Evolutionary conservation across 2,329 filamentous ascomycete species (phyloP).

Genomic region (Penicillium verrucosum): DNA sequence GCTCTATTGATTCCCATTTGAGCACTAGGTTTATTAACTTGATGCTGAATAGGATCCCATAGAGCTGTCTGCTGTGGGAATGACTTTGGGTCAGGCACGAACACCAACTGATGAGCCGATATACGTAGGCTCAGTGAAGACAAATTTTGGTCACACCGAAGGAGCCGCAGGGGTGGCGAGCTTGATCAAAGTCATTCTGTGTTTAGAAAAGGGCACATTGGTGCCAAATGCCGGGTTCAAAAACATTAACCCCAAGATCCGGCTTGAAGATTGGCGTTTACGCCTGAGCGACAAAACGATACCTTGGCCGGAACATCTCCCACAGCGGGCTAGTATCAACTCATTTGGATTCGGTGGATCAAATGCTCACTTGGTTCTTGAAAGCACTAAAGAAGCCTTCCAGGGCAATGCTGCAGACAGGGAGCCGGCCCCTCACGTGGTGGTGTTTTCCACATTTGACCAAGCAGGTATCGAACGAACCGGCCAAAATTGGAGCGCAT

Average conservation of each 20-base stretch:
- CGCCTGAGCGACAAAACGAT: constrained; percentile 14
- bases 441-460: constrained; percentile 17
- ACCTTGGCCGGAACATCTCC: constrained; percentile 20
- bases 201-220: constrained; percentile 41
- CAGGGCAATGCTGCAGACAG: constrained; percentile 4
- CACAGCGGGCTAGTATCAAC: constrained; percentile 24
- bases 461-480: constrained; percentile 19
- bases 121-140: constrained; percentile 32
- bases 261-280: constrained; percentile 25
- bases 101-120: constrained; percentile 15
- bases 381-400: constrained; percentile 17
- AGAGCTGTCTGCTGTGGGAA: constrained; percentile 18
- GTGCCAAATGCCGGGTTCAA: constrained; percentile 48
- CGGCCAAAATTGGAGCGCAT: constrained; percentile 13
- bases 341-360: constrained; percentile 32
- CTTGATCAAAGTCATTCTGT: constrained; percentile 46
- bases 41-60: constrained; percentile 10
- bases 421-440: constrained; percentile 12
- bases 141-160: constrained; percentile 49
- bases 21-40: background rate
- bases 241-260: constrained; percentile 42
- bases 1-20: fast-evolving
- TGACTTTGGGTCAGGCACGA: constrained; percentile 15
- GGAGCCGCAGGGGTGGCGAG: constrained; percentile 51
- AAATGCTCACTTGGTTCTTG: constrained; percentile 25